Percentiles rank a stretch among this genome's conserved stretches.
phyloP scores from a whole-genome alignment of 73 alveolate genomes.

The Breviolum minutum region DNA sequence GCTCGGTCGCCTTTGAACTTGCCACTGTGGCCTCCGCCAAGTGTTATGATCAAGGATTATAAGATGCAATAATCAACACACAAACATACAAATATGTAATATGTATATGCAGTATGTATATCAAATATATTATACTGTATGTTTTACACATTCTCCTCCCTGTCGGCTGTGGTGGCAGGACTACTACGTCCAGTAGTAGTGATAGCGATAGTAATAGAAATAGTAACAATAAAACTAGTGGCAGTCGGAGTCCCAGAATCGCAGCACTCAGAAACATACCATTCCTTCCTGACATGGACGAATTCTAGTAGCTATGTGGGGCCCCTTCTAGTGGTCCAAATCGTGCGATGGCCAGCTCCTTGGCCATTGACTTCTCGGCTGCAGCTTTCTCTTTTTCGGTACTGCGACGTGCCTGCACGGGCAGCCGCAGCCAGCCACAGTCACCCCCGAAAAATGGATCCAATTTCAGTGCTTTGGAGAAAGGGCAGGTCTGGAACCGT shows the following conservation, averaged over 20 bases:
- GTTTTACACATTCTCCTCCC: no score
- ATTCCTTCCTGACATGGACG: not conserved
- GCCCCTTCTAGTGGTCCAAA: not conserved
- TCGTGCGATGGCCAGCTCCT: not conserved
- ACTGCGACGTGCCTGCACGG: constrained; percentile 14
- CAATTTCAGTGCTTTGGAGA: not conserved
- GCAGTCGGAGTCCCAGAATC: not conserved
- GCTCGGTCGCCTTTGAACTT: constrained; percentile 56
- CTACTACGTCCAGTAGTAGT: not conserved
- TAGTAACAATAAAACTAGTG: not conserved
- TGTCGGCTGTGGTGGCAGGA: no score
- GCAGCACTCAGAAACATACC: no score
- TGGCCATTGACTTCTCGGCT: constrained; percentile 73
- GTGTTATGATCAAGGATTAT: no score
- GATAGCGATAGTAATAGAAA: not conserved
- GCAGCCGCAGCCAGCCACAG: not conserved
- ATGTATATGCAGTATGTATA: no score
- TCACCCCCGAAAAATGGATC: not conserved
- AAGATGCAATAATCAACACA: no score
- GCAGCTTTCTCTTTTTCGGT: constrained; percentile 70
- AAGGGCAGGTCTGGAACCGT: not conserved
- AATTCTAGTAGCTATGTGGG: no score
- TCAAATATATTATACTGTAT: no score
- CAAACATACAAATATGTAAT: no score
- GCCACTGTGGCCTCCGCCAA: constrained; percentile 12